Evolutionary conservation across 1,139 yeast species (phyloP).

Genomic region (Candida sojae): DNA sequence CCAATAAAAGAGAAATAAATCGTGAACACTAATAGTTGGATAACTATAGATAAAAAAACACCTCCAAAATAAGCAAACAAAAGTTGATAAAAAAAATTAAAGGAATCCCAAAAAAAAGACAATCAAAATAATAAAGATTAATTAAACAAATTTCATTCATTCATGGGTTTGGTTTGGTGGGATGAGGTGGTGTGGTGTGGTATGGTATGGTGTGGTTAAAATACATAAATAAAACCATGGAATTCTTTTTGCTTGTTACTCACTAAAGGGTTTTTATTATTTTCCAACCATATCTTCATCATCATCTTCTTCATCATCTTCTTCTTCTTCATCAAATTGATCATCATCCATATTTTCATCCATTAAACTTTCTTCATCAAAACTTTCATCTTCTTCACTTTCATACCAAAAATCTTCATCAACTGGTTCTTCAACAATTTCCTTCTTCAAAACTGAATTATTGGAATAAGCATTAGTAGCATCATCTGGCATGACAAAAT

Average conservation of each 20-base stretch:
- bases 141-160: no score
- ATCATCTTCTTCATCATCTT: conserved; percentile 46
- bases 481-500: conserved; percentile 74
- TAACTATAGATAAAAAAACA: no score
- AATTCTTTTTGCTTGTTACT: no score
- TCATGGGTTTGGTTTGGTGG: no score
- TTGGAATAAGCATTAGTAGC: conserved; percentile 62
- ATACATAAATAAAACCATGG: no score
- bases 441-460: conserved; percentile 34
- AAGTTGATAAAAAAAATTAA: no score
- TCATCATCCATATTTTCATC: conserved; percentile 56
- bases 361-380: conserved; percentile 57
- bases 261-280: conserved; percentile 8
- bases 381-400: conserved; percentile 55
- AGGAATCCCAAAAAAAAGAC: no score
- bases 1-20: not conserved
- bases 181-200: no score
- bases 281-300: conserved; percentile 39
- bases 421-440: conserved; percentile 61
- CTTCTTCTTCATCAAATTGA: conserved; percentile 60
- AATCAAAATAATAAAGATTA: no score
- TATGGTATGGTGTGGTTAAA: no score
- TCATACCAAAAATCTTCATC: conserved; percentile 91
- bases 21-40: not conserved
- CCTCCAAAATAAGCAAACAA: no score